Evolutionary conservation across 352 stramenopile species (phyloP), one percentile per base, ranked within the genome.

Genomic region (Phytopythium ostracodes): DNA sequence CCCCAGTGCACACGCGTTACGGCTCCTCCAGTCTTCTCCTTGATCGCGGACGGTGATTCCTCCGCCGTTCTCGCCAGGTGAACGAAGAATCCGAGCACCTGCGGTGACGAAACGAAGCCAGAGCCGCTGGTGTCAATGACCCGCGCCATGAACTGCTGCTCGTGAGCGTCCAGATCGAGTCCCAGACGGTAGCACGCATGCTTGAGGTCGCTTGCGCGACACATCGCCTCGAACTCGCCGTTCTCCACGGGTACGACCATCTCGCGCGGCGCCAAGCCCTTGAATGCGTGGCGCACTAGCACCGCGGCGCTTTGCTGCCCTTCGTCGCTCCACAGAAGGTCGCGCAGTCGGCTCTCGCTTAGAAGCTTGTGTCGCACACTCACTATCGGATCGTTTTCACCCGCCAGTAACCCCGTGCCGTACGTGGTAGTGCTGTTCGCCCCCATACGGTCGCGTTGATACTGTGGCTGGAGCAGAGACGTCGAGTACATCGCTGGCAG

Each of bases 211-310:
- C 59, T 78, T 0, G 71, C 66, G 24, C 81, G 74, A 29, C 84
- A 92, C 29, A 77, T 87, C 20, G 79, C 72, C 55, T 91, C 84
- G 43, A 81, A 92, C 43, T 89, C 70, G 11, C 84, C 81, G 35
- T 81, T 87, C 33, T 88, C 77, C 18, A 89, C 79, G 0, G 79
- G 77, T 14, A 90, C 79, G 35, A 89, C 77, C 65, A 90, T 80
- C 51, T 91, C 81, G 1, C 81, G 66, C 1, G 81, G 64, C 24
- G 78, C 72, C 4, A 92, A 60, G 4, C 81, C 84, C 44, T 92
- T 92, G 62, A 90, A 92, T 6, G 81, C 81, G 22, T 92, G 84
- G 14, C 84, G 75, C 3, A 92, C 73, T 8, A 92, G 63, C 24
- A 92, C 75, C 33, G 76, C 81, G 15, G 81, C 84, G 33, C 81